Evolutionary conservation across 1,284 basidiomycete genomes (phyloP).

Genomic region (Leccinum angustisporum): DNA sequence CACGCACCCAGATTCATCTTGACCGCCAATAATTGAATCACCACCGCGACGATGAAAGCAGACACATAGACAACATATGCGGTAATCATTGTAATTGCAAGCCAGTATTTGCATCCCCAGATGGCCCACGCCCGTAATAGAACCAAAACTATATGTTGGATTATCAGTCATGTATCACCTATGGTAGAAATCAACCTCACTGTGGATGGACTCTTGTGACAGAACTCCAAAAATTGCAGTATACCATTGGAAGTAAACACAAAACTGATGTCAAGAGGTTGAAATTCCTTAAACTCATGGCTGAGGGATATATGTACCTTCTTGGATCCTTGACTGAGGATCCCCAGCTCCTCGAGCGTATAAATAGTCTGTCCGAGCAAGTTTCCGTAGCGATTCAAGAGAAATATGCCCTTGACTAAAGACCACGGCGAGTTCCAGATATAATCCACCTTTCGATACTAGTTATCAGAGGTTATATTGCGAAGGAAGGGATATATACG

Average conservation of each 20-base stretch:
- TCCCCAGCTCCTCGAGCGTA: constrained; percentile 2
- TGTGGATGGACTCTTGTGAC: constrained; percentile 15
- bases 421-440: constrained; percentile 15
- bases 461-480: not conserved
- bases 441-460: constrained; percentile 9
- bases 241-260: not conserved
- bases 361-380: constrained; percentile 8
- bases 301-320: not conserved
- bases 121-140: constrained; percentile 20
- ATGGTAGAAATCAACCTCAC: not conserved
- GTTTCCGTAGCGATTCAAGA: constrained; percentile 19
- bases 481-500: not conserved
- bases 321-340: not conserved
- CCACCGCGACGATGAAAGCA: not conserved
- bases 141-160: constrained; percentile 9
- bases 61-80: constrained; percentile 5
- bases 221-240: not conserved
- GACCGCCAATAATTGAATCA: not conserved
- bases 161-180: not conserved
- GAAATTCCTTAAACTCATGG: not conserved
- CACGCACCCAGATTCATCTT: not conserved
- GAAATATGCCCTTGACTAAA: constrained; percentile 11
- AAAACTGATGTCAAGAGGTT: not conserved
- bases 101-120: constrained; percentile 10
- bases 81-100: not conserved